phyloP scores from a whole-genome alignment of 2,329 filamentous ascomycete species.

The Pyricularia grisea region DNA sequence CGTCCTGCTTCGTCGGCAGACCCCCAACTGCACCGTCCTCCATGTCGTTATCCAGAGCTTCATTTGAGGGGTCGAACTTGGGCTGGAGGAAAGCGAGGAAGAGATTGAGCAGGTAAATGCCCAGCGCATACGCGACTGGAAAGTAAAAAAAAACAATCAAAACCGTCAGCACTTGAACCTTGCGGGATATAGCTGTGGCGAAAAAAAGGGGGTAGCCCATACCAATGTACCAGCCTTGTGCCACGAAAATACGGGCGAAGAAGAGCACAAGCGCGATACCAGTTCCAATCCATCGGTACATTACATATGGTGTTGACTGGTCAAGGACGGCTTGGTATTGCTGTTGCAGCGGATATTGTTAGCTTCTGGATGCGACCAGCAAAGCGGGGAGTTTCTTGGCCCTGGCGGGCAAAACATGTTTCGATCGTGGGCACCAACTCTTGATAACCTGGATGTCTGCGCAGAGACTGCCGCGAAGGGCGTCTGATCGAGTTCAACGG shows the following conservation, averaged over 20 bases:
- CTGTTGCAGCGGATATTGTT: slow-evolving; percentile 33
- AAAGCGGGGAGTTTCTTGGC: neutral
- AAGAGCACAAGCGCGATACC: slow-evolving; percentile 67
- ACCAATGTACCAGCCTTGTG: slow-evolving; percentile 99
- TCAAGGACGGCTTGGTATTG: slow-evolving; percentile 93
- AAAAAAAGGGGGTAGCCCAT: slow-evolving; percentile 14
- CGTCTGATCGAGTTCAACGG: slow-evolving; percentile 77
- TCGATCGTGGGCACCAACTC: slow-evolving; percentile 43
- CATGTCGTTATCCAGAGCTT: slow-evolving; percentile 84
- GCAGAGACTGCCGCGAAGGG: slow-evolving; percentile 84
- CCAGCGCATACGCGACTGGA: slow-evolving; percentile 88
- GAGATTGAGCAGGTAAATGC: slow-evolving; percentile 97
- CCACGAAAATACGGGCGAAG: slow-evolving; percentile 79
- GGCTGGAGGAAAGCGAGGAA: slow-evolving; percentile 98
- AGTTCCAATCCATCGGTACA: slow-evolving; percentile 89
- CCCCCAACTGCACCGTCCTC: slow-evolving; percentile 78
- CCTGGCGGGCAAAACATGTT: neutral
- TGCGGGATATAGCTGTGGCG: slow-evolving; percentile 9
- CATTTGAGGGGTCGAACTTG: slow-evolving; percentile 96
- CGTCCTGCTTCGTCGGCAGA: slow-evolving; percentile 89
- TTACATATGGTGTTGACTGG: slow-evolving; percentile 79
- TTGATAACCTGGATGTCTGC: slow-evolving; percentile 68
- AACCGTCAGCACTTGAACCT: neutral
- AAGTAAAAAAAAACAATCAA: neutral
- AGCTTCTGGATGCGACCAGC: neutral